Evolutionary conservation across 805 yeast genomes (phyloP).

Genomic region (Zygosaccharomyces pseudorouxii): DNA sequence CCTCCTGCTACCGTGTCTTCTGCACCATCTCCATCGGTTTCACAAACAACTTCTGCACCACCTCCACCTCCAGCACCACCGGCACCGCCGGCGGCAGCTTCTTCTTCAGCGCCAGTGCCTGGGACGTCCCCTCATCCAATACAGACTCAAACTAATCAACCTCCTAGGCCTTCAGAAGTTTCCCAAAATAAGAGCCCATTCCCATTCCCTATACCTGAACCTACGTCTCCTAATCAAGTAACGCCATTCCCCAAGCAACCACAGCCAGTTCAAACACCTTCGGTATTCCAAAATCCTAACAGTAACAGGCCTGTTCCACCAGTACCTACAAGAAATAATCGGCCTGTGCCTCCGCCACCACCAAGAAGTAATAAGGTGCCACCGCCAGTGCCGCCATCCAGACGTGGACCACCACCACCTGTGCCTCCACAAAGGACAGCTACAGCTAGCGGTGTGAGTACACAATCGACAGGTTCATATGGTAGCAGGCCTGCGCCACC

Average conservation of each 20-base stretch:
- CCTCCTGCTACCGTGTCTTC: slow-evolving; percentile 10
- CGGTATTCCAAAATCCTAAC: slow-evolving; percentile 6
- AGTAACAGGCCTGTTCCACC: slow-evolving; percentile 22
- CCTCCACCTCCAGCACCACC: slow-evolving; percentile 15
- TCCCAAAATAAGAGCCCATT: slow-evolving; percentile 15
- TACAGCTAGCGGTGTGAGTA: slow-evolving; percentile 6
- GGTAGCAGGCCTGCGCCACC: slow-evolving; percentile 24
- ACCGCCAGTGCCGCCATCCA: slow-evolving; percentile 27
- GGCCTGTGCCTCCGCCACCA: slow-evolving; percentile 25
- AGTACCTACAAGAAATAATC: slow-evolving; percentile 16
- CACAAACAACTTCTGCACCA: slow-evolving; percentile 10
- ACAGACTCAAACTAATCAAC: slow-evolving; percentile 8
- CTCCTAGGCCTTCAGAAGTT: slow-evolving; percentile 7
- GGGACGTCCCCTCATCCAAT: slow-evolving; percentile 4
- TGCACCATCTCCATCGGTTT: slow-evolving; percentile 6
- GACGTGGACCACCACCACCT: slow-evolving; percentile 24
- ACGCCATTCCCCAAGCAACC: slow-evolving; percentile 16
- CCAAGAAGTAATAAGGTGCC: slow-evolving; percentile 8
- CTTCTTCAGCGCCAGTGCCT: slow-evolving; percentile 2
- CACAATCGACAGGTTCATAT: slow-evolving; percentile 11
- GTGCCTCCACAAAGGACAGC: slow-evolving; percentile 22
- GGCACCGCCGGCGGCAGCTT: slow-evolving; percentile 12
- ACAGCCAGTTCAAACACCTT: slow-evolving; percentile 9
- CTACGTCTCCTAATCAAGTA: slow-evolving; percentile 4
- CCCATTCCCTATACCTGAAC: slow-evolving; percentile 18